A percentile compares a stretch with the other conserved stretches of the same genome.
These are phyloP conservation scores for Myxozyma mucilagina DNA, from an alignment of 805 yeast genomes.

Conservation along the genomic window DNA sequence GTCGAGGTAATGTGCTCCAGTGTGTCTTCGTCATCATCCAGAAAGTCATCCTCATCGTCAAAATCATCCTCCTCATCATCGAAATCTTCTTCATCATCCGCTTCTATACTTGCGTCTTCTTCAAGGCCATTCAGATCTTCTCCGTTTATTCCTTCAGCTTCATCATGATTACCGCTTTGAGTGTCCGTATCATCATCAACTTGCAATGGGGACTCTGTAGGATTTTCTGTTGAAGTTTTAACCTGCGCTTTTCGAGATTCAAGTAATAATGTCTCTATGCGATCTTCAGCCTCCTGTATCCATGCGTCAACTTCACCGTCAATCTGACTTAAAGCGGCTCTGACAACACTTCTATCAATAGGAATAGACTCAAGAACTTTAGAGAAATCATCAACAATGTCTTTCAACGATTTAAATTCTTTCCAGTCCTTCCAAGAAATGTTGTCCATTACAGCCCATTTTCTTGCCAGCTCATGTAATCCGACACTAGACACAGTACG, in stretches of 20 bases:
- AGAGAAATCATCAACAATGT: conserved; percentile 25
- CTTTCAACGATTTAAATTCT: conserved; percentile 18
- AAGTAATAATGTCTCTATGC: conserved; percentile 3
- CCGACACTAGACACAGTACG: conserved; percentile 27
- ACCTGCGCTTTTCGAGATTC: neutral
- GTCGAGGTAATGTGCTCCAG: neutral
- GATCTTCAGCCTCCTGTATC: conserved; percentile 11
- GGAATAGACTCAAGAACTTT: conserved; percentile 21
- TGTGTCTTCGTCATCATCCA: conserved; percentile 4
- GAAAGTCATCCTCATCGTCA: conserved; percentile 8
- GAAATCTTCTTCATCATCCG: neutral
- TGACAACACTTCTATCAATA: conserved; percentile 4
- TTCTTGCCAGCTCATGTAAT: conserved; percentile 27
- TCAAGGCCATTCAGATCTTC: neutral
- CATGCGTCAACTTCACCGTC: conserved; percentile 18
- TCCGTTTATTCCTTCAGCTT: neutral
- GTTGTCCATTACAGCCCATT: conserved; percentile 28
- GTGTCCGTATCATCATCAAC: neutral
- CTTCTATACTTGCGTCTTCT: neutral
- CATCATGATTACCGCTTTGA: neutral
- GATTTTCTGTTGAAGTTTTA: neutral
- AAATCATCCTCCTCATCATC: neutral
- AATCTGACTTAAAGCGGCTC: neutral
- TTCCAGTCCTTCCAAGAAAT: conserved; percentile 31
- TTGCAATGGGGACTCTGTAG: neutral